phyloP scores from a whole-genome alignment of 2,329 filamentous ascomycete genomes.

The Arthrinium phaeospermum region DNA sequence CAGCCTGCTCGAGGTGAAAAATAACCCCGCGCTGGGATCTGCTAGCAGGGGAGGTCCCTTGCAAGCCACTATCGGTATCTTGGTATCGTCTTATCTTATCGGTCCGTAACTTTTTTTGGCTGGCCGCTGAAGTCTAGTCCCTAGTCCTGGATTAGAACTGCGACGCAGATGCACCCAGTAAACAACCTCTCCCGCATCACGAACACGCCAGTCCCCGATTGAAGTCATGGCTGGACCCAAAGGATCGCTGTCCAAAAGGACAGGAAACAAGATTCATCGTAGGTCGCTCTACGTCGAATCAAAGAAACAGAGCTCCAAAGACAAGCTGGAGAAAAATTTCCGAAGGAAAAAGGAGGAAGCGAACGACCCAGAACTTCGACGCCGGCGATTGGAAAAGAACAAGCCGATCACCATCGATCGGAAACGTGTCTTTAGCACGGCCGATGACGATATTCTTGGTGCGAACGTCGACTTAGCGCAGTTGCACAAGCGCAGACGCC shows the following conservation, averaged over 20 bases:
- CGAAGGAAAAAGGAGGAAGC: slow-evolving; percentile 83
- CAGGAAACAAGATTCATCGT: slow-evolving; percentile 80
- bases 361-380: slow-evolving; percentile 77
- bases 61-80: not conserved
- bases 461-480: slow-evolving; percentile 63
- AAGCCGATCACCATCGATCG: slow-evolving; percentile 81
- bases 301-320: slow-evolving; percentile 77
- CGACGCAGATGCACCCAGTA: not conserved
- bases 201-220: not conserved
- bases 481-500: slow-evolving; percentile 58
- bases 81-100: slow-evolving; percentile 1
- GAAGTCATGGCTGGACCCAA: slow-evolving; percentile 22
- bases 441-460: slow-evolving; percentile 64
- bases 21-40: slow-evolving; percentile 1
- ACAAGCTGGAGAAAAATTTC: slow-evolving; percentile 78
- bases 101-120: slow-evolving; percentile 6
- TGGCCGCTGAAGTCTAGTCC: not conserved
- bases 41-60: slow-evolving; percentile 1
- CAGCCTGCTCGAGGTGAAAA: slow-evolving; percentile 2
- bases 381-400: slow-evolving; percentile 77
- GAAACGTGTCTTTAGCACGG: slow-evolving; percentile 83
- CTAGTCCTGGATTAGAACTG: not conserved
- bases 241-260: slow-evolving; percentile 35
- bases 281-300: slow-evolving; percentile 79
- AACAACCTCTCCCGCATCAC: not conserved